phyloP scores from a whole-genome alignment of 352 stramenopile genomes.

The Globisporangium iwayamae region DNA sequence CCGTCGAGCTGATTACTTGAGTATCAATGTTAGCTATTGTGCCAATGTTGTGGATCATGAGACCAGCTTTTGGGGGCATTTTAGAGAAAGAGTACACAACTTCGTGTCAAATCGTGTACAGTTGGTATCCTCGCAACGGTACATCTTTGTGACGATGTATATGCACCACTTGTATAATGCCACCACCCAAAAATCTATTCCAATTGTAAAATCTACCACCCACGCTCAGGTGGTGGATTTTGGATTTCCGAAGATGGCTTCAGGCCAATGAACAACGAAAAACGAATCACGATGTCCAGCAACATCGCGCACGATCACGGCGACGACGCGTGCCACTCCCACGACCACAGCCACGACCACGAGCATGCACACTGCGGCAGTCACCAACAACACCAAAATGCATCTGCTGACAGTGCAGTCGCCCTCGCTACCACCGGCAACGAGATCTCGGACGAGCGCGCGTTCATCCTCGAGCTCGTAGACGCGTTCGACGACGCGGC shows the following conservation, averaged over 20 bases:
- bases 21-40: too few species aligned
- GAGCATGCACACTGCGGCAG: neutral
- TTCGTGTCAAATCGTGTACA: too few species aligned
- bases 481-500: constrained; percentile 8
- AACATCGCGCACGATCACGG: neutral
- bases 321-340: neutral
- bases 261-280: too few species aligned
- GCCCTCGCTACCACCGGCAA: neutral
- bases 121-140: neutral
- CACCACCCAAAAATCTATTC: too few species aligned
- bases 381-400: neutral
- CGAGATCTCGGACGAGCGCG: constrained; percentile 7
- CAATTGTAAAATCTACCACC: too few species aligned
- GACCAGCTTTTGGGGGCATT: too few species aligned
- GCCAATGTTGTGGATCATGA: too few species aligned
- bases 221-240: too few species aligned
- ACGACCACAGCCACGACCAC: neutral
- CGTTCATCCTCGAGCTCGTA: constrained; percentile 10
- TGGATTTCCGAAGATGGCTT: too few species aligned
- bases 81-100: too few species aligned
- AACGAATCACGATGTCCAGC: too few species aligned
- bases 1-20: too few species aligned
- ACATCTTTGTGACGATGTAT: neutral
- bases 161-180: neutral
- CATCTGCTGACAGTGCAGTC: neutral